Percentiles rank a stretch among this genome's conserved stretches.
Conservation (phyloP, 331 rosid genomes). For the Stylosanthes scabra region DNA sequence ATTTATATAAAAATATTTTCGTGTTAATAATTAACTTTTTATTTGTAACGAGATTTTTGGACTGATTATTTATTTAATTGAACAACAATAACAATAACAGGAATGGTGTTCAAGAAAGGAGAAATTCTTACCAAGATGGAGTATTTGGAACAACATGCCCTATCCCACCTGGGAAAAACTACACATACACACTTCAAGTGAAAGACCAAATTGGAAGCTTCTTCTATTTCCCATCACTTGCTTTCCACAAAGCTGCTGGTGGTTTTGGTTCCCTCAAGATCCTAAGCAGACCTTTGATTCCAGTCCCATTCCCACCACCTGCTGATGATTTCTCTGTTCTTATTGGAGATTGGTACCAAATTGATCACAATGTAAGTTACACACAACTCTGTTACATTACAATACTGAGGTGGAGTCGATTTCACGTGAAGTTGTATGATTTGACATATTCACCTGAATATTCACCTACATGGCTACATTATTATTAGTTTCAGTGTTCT, state of each 20-base stretch:
- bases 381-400: neutral
- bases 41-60: too few species aligned
- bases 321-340: slow-evolving; percentile 70
- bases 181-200: slow-evolving; percentile 86
- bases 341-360: slow-evolving; percentile 86
- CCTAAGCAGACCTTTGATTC: slow-evolving; percentile 87
- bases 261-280: slow-evolving; percentile 81
- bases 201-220: slow-evolving; percentile 94
- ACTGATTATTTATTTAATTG: neutral
- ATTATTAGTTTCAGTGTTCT: neutral
- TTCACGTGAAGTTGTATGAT: too few species aligned
- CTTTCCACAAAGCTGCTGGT: slow-evolving; percentile 90
- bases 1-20: too few species aligned
- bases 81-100: slow-evolving; percentile 84
- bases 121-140: slow-evolving; percentile 85
- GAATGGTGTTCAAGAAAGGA: slow-evolving; percentile 91
- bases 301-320: slow-evolving; percentile 92
- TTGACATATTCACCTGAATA: too few species aligned
- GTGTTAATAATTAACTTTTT: too few species aligned
- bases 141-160: slow-evolving; percentile 92
- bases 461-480: too few species aligned
- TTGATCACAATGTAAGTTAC: slow-evolving; percentile 65
- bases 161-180: slow-evolving; percentile 90
- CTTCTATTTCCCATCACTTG: slow-evolving; percentile 90
- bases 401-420: too few species aligned